A percentile compares a stretch with the other conserved stretches of the same genome.
These are phyloP conservation scores for Lactarius evosmus DNA, from an alignment of 768 basidiomycete species.

Conservation along the genomic window DNA sequence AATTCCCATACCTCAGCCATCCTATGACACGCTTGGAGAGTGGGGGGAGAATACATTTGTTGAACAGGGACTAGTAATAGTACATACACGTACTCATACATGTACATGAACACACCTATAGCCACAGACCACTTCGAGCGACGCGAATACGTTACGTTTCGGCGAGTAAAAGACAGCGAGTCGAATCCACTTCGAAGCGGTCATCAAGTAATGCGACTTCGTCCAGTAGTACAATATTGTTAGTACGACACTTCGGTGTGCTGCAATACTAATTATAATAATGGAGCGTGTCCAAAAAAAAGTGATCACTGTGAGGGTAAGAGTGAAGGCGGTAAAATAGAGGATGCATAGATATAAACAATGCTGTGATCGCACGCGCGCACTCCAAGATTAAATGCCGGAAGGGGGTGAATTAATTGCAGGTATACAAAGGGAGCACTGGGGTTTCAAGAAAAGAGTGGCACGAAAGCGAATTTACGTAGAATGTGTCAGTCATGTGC, in stretches of 20 bases:
- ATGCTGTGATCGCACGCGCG: slow-evolving; percentile 11
- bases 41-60: neutral
- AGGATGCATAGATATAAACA: slow-evolving; percentile 25
- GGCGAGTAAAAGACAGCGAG: neutral
- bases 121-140: slow-evolving; percentile 1
- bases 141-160: neutral
- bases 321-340: slow-evolving; percentile 11
- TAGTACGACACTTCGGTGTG: slow-evolving; percentile 18
- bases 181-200: neutral
- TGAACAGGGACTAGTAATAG: neutral
- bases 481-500: slow-evolving; percentile 14
- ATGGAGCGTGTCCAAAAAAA: slow-evolving; percentile 16
- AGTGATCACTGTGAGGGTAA: slow-evolving; percentile 11
- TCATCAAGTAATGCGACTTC: slow-evolving; percentile 17
- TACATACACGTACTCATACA: neutral
- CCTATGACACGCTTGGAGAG: neutral
- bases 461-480: slow-evolving; percentile 13
- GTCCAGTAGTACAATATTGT: slow-evolving; percentile 22
- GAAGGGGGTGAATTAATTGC: slow-evolving; percentile 16
- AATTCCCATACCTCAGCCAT: too few relatives aligned
- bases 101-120: neutral
- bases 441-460: neutral
- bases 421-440: slow-evolving; percentile 23
- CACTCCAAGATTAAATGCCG: slow-evolving; percentile 20
- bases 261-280: slow-evolving; percentile 22